Percentiles rank a stretch among this genome's conserved stretches.
Evolutionary conservation across 345 rosid species (phyloP).

Genomic region (Gossypium thurberi): DNA sequence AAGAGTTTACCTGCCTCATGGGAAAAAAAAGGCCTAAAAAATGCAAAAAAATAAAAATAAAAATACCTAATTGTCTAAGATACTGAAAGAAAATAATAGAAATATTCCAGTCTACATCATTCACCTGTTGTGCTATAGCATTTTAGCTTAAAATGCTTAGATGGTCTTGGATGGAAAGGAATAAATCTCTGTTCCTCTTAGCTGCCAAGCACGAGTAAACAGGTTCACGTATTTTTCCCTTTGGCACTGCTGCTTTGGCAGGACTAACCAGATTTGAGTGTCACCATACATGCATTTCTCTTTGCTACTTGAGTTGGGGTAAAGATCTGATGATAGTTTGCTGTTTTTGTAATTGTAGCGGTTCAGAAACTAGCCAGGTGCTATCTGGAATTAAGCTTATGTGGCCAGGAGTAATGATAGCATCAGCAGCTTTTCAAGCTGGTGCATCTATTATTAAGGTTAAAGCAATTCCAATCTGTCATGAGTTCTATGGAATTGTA

Average conservation of each 20-base stretch:
- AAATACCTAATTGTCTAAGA: background rate
- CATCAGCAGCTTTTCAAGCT: constrained; percentile 81
- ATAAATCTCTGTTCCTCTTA: background rate
- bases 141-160: background rate
- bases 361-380: constrained; percentile 59
- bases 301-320: background rate
- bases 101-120: background rate
- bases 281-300: background rate
- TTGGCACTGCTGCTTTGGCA: background rate
- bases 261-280: background rate
- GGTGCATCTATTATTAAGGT: constrained; percentile 85
- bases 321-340: constrained; percentile 7
- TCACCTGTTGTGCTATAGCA: background rate
- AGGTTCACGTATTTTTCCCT: background rate
- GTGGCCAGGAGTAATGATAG: constrained; percentile 78
- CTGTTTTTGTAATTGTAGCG: constrained; percentile 39
- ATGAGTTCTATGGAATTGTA: constrained; percentile 3
- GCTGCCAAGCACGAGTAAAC: background rate
- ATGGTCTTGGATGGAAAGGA: background rate
- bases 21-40: background rate
- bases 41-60: background rate
- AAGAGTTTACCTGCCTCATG: background rate
- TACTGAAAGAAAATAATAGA: background rate
- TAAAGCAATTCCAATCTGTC: constrained; percentile 10
- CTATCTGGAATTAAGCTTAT: constrained; percentile 42